phyloP scores from a whole-genome alignment of 768 basidiomycete species.

The Termitomyces sp. region DNA sequence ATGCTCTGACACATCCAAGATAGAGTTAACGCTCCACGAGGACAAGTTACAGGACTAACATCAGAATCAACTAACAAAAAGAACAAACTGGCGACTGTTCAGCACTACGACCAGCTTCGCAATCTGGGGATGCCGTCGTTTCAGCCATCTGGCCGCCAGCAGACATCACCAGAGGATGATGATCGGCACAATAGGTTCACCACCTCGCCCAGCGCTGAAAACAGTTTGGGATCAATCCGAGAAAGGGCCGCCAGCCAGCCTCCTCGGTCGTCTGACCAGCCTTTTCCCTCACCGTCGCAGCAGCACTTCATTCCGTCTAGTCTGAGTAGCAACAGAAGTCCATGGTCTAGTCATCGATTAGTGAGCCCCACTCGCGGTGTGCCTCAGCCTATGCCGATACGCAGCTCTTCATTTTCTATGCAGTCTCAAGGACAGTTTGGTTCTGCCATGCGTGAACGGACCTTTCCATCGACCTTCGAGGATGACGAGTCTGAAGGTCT shows the following conservation, averaged over 20 bases:
- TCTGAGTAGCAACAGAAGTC: slow-evolving; percentile 33
- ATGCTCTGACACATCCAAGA: slow-evolving; percentile 5
- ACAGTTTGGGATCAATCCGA: slow-evolving; percentile 40
- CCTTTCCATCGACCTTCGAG: slow-evolving; percentile 74
- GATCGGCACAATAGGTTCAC: slow-evolving; percentile 63
- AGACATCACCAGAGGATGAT: slow-evolving; percentile 37
- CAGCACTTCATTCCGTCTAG: slow-evolving; percentile 46
- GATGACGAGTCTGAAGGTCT: slow-evolving; percentile 71
- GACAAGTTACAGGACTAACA: slow-evolving; percentile 10
- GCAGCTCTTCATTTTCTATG: slow-evolving; percentile 64
- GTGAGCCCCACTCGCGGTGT: slow-evolving; percentile 37
- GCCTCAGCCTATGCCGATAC: slow-evolving; percentile 51
- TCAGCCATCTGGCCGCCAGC: slow-evolving; percentile 25
- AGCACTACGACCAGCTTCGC: slow-evolving; percentile 18
- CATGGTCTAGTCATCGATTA: slow-evolving; percentile 43
- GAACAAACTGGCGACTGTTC: slow-evolving; percentile 19
- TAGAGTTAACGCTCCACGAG: slow-evolving; percentile 4
- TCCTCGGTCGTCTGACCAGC: slow-evolving; percentile 45
- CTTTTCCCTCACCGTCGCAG: slow-evolving; percentile 46
- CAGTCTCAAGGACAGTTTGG: slow-evolving; percentile 51
- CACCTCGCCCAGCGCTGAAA: slow-evolving; percentile 30
- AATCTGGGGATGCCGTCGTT: slow-evolving; percentile 21
- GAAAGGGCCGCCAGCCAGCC: slow-evolving; percentile 72
- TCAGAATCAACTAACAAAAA: slow-evolving; percentile 11
- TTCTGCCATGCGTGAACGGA: slow-evolving; percentile 60